Evolutionary conservation across 164 flowering plant genomes (phyloP), one percentile per base, ranked within the genome.

Genomic region (Stephania japonica): DNA sequence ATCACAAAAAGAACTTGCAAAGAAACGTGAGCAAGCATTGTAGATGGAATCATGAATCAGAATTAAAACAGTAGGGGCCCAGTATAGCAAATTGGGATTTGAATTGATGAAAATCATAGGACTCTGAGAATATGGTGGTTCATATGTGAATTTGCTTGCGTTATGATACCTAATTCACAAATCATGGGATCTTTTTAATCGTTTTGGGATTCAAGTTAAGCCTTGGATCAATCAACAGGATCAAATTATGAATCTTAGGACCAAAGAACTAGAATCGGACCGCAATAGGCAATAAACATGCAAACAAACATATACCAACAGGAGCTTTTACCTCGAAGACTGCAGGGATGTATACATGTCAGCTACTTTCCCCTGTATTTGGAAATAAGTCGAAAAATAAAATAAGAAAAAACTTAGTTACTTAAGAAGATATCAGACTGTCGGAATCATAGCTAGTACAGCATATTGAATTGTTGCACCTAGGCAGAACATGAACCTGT

Each of bases 261-360:
- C 38, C 38, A 32, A 32, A 2, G 38, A 32, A 32, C 38, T 32
- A 32, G 38, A 32, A 32, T 32, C 38, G 4, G 38, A 32, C 38
- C 38, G 0, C 38, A 32, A 32, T 0, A 47, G 53, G 53, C 50
- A 44, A 44, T 8, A 13, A 44, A 1, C 50, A 8, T 47, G 23
- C 43, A 44, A 4, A 10, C 70, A 68, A 47, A 16, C 53, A 47
- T 47, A 7, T 47, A 14, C 12, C 38, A 47, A 25, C 27, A 61
- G 50, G 73, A 69, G 6, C 43, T 23, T 23, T 71, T 80, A 96
- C 98, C 99, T 91, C 67, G 99, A 93, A 49, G 99, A 92, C 70
- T 93, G 99, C 72, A 96, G 78, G 50, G 97, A 80, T 77, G 98
- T 92, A 80, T 96, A 96, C 93, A 96, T 96, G 84, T 93, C 99